Evolutionary conservation across 495 filamentous ascomycete species (phyloP).

Genomic region (Trichoderma reesei): DNA sequence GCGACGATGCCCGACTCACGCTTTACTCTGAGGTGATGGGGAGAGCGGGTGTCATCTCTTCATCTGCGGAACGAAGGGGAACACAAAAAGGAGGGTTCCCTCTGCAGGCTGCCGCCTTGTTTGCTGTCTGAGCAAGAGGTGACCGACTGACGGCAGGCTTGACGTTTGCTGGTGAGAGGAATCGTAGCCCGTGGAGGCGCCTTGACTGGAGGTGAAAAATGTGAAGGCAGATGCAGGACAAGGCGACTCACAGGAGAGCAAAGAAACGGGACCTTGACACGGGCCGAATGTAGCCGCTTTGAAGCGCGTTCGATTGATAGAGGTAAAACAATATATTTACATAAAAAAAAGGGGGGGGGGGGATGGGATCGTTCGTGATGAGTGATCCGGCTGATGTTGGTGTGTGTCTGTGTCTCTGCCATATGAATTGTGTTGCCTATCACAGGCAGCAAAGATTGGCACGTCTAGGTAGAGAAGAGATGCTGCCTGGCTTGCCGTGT

Average conservation of each 20-base stretch:
- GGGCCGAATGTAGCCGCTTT: constrained; percentile 4
- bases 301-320: neutral
- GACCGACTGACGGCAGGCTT: neutral
- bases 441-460: neutral
- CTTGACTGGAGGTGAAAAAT: neutral
- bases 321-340: neutral
- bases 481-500: neutral
- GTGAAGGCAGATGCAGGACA: neutral
- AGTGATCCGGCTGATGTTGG: neutral
- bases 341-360: too few relatives aligned
- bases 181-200: neutral
- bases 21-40: neutral
- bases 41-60: neutral
- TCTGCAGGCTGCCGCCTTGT: neutral
- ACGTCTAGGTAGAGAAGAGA: neutral
- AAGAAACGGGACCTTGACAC: neutral
- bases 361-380: too few relatives aligned
- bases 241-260: neutral
- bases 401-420: neutral
- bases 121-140: neutral
- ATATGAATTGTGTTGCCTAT: neutral
- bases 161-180: neutral
- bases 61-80: constrained; percentile 1
- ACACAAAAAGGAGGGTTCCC: neutral
- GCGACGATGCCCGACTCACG: neutral